These are phyloP conservation scores for Claviceps sp. DNA, from an alignment of 2,329 filamentous ascomycete genomes.

Conservation along the genomic window DNA sequence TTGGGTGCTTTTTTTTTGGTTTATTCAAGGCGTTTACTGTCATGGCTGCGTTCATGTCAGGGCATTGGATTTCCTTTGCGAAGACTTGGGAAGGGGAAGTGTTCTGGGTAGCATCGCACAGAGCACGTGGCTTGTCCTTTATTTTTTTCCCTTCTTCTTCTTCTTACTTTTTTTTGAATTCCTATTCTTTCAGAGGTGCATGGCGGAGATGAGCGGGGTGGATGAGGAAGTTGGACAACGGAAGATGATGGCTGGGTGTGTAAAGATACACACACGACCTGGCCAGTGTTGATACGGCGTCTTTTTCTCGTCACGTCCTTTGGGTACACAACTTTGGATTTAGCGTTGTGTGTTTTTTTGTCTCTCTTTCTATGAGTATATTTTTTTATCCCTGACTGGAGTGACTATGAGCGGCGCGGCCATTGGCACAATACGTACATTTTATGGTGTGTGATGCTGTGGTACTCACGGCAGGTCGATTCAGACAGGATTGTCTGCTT, in stretches of 20 bases:
- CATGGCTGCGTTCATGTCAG: conserved; percentile 1
- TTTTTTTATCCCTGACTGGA: neutral
- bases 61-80: neutral
- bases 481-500: no score
- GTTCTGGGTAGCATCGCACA: neutral
- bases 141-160: neutral
- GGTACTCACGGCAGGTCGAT: no score
- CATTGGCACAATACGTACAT: no score
- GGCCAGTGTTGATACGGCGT: no score
- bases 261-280: no score
- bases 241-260: no score
- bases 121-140: neutral
- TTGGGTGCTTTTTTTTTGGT: no score
- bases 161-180: conserved; percentile 7
- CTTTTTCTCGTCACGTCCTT: conserved; percentile 6
- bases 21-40: neutral
- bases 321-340: neutral
- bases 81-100: neutral
- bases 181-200: conserved; percentile 8
- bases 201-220: no score
- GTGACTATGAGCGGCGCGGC: neutral
- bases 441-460: neutral
- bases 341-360: neutral
- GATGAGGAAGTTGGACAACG: no score
- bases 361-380: neutral